Base-by-base conservation (phyloP, 257 asterid genomes). In the Eustoma russellianum region DNA sequence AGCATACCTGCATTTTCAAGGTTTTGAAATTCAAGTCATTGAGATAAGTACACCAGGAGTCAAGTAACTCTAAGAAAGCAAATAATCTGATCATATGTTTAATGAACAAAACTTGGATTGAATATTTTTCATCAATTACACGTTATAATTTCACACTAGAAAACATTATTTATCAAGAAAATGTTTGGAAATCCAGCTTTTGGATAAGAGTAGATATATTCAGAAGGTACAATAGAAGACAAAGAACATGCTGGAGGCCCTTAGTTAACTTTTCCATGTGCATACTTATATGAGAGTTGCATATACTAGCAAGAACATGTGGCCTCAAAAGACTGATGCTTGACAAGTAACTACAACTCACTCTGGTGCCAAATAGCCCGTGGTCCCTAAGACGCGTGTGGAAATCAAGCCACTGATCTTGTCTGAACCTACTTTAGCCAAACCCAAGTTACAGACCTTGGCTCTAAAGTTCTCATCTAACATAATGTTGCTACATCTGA, bases 341-440 rank as follows among this genome's bases (percentile, higher is more conserved):
- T 15, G 45, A 61, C 24, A 47, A 6, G 51, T 33, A 19, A 74
- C 30, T 24, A 24, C 30, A 24, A 24, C 93, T 80, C 53, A 86
- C 95, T 86, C 95, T 3, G 95, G 95, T 57, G 95, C 94, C 62
- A 86, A 66, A 67, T 86, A 86, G 28, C 94, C 95, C 0, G 91
- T 86, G 63, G 94, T 83, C 68, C 95, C 95, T 43, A 83, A 54
- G 35, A 86, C 95, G 1, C 95, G 76, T 3, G 95, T 86, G 6
- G 88, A 80, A 53, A 83, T 71, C 12, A 78, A 66, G 44, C 94
- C 94, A 48, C 83, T 74, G 56, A 83, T 73, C 74, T 86, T 86
- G 57, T 80, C 79, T 1, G 95, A 86, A 1, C 94, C 95, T 5
- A 79, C 57, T 50, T 80, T 86, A 7, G 95, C 95, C 67, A 83